Base-by-base conservation (phyloP, 2,329 filamentous ascomycete genomes). In the Knufia fluminis region DNA sequence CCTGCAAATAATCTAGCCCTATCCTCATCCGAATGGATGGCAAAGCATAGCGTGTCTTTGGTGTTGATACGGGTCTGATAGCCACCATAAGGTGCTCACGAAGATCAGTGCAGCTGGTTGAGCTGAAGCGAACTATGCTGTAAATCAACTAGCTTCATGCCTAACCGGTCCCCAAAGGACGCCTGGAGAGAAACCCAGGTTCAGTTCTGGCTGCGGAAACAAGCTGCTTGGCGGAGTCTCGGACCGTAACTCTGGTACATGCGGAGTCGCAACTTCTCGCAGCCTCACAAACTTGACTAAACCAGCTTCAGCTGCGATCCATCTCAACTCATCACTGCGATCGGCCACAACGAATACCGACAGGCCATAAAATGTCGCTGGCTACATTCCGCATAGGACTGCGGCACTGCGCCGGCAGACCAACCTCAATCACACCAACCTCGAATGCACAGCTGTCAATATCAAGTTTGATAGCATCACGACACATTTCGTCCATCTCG, bases 351-450 rank as follows among this genome's bases (percentile, higher is more conserved):
- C 33, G 16, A 36, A 14, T 16, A 26, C 14, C 40, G 17, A n/a
- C 20, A 6, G 4, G 2, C 24, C 16, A 4, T 26, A 39, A 10
- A 2, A 46, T 46, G 44, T 46, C 33, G 44, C 17, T 39, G 33
- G 33, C 33, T 36, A 26, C 44, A 16, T 46, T 46, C 32, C 12
- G 44, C 12, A 10, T 46, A 36, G 44, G 44, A 3, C 24, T 46
- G 33, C 44, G 44, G 33, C 33, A 46, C 40, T 44, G 31, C 31
- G 36, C 47, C 12, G 28, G 24, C 28, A 24, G 22, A 36, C 12
- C 47, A 26, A 35, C 38, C 12, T 22, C 39, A 35, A 8, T 36
- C 16, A 32, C 39, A 10, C 17, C 10, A 9, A 38, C 20, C 28
- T 49, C 28, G 26, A 14, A 41, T 14, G 33, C 23, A 44, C 40